Evolutionary conservation across 129 eudicot species (phyloP).

Genomic region (Pulicaria dysenterica): DNA sequence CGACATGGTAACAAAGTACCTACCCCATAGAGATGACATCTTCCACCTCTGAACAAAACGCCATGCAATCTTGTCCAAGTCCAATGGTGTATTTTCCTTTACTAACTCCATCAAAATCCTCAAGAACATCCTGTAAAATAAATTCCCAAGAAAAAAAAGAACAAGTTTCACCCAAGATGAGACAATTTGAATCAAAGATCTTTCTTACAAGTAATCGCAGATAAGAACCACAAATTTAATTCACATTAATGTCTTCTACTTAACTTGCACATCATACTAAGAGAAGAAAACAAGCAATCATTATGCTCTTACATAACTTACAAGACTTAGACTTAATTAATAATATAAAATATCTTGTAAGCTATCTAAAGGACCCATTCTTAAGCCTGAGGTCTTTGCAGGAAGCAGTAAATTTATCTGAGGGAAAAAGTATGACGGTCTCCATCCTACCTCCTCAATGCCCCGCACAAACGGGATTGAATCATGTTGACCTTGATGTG

Average conservation of each 20-base stretch:
- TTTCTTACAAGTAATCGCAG: constrained; percentile 19
- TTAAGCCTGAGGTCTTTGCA: too few relatives aligned
- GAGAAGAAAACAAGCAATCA: constrained; percentile 14
- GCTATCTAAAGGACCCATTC: too few relatives aligned
- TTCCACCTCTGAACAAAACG: constrained; percentile 89
- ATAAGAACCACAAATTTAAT: neutral
- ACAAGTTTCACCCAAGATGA: neutral
- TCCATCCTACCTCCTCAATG: too few relatives aligned
- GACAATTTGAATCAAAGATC: neutral
- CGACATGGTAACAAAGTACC: neutral
- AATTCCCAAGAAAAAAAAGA: neutral
- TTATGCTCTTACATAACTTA: constrained; percentile 1
- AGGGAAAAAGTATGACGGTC: too few relatives aligned
- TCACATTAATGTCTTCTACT: constrained; percentile 1
- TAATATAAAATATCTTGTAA: too few relatives aligned
- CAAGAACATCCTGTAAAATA: constrained; percentile 57
- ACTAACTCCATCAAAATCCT: constrained; percentile 85
- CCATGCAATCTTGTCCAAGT: constrained; percentile 97
- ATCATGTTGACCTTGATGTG: too few relatives aligned
- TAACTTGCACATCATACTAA: constrained; percentile 20
- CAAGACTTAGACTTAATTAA: constrained; percentile 18
- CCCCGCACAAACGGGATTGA: too few relatives aligned
- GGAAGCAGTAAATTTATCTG: too few relatives aligned
- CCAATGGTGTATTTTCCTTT: constrained; percentile 96
- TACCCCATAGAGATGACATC: constrained; percentile 97